Base-by-base conservation (phyloP, 805 yeast genomes). In the Yamadazyma nakazawae region DNA sequence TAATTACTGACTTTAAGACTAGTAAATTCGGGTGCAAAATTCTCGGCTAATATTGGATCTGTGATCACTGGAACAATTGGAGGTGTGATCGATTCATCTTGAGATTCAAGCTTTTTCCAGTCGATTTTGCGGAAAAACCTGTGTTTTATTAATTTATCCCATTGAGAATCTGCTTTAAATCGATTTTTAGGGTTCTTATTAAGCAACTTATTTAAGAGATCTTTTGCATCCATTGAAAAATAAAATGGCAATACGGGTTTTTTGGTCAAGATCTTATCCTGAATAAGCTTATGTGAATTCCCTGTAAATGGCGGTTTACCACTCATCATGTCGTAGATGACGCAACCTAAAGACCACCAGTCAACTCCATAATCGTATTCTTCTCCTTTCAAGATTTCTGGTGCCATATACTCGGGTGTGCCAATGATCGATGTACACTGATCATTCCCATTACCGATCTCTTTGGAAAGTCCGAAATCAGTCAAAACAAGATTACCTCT, bases 291-390 rank as follows among this genome's bases (percentile, higher is more conserved):
- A 49, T 68, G 67, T 36, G 67, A 62, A 45, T 63, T 68, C 3
- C 76, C 77, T 1, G 75, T 70, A 47, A 70, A 72, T 12, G 77
- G 77, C 2, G 77, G 75, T 17, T 70, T 63, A 0, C 77, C 77
- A 10, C 74, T 69, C 55, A 72, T 59, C 60, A 72, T 59, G 53
- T 72, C 77, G 54, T 52, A 72, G 1, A 71, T 63, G 12, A 72
- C 76, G 46, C 75, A 70, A 1, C 77, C 77, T 44, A 72, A 56
- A 34, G 74, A 70, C 77, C 77, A 72, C 77, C 77, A 72, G 54
- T 72, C 77, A 3, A 72, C 77, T 1, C 66, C 57, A 51, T 66
- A 72, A 42, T 64, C 73, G 48, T 72, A 72, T 4, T 60, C 56
- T 18, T 71, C 72, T 4, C 75, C 75, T 44, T 62, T 62, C 34